phyloP scores from a whole-genome alignment of 306 rosid species.

The Fragaria vesca region DNA sequence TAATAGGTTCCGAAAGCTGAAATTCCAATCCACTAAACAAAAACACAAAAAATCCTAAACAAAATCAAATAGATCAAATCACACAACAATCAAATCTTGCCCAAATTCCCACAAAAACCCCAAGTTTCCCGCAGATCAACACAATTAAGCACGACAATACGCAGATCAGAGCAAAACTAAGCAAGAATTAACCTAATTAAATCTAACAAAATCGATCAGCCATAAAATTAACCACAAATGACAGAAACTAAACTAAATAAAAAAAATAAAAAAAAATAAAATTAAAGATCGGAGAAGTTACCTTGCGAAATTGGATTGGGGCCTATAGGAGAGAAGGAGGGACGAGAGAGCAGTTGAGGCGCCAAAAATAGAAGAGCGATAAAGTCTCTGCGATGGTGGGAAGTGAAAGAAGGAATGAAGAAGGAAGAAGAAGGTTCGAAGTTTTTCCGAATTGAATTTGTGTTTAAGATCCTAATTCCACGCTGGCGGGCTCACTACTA shows the following conservation, averaged over 20 bases:
- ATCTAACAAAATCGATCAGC: background rate
- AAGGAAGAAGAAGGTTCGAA: background rate
- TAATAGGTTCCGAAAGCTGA: background rate
- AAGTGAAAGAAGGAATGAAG: background rate
- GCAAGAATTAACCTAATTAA: background rate
- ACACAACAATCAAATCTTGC: background rate
- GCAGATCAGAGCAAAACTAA: background rate
- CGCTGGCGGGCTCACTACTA: constrained; percentile 4
- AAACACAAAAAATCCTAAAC: background rate
- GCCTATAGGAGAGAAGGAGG: background rate
- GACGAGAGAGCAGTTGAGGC: background rate
- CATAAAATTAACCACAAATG: background rate
- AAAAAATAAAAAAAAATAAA: background rate
- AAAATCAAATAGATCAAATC: background rate
- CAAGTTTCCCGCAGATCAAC: background rate
- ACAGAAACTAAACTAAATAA: background rate
- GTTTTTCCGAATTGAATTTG: background rate
- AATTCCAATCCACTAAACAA: background rate
- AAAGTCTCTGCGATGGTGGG: background rate
- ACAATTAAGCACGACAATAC: background rate
- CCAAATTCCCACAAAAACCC: background rate
- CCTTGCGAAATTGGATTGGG: constrained; percentile 11
- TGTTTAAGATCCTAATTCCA: constrained; percentile 1
- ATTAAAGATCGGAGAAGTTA: background rate
- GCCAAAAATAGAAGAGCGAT: background rate